Conservation (phyloP, 192 early-diverging fungal genomes). For the Dissophora ornata region DNA sequence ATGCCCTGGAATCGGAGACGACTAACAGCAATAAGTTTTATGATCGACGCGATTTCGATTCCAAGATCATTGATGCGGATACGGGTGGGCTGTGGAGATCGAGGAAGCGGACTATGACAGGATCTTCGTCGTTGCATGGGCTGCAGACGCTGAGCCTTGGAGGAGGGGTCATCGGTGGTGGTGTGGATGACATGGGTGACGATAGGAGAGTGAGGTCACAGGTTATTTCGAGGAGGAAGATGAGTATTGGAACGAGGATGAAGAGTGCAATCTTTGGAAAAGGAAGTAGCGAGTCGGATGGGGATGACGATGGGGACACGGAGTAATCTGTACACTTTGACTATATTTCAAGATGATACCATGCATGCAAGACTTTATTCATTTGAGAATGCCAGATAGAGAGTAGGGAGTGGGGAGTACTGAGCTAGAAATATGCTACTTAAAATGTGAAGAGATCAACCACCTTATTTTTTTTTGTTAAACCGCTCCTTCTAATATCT, state of each 20-base stretch:
- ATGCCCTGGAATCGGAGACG: constrained; percentile 12
- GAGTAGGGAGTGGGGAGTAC: too few species aligned
- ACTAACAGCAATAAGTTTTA: constrained; percentile 27
- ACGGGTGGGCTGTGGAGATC: neutral
- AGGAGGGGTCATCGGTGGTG: neutral
- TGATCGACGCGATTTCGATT: constrained; percentile 48
- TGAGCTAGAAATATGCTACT: too few species aligned
- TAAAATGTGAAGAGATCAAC: too few species aligned
- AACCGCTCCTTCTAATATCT: neutral
- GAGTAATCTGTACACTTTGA: neutral
- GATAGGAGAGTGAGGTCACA: constrained; percentile 11
- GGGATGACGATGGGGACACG: constrained; percentile 22
- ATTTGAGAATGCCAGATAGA: too few species aligned
- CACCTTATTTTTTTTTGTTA: too few species aligned
- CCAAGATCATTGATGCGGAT: constrained; percentile 36
- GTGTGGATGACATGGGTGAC: neutral
- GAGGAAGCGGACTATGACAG: neutral
- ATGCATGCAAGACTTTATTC: neutral
- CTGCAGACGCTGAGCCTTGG: constrained; percentile 14
- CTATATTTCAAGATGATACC: neutral
- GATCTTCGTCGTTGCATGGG: constrained; percentile 12
- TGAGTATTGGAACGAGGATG: constrained; percentile 30
- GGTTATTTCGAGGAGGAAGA: neutral
- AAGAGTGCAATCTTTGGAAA: constrained; percentile 33
- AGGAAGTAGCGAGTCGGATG: constrained; percentile 19